A percentile compares a stretch with the other conserved stretches of the same genome.
Evolutionary conservation across 768 basidiomycete genomes (phyloP).

Genomic region (Gloeostereum incarnatum): DNA sequence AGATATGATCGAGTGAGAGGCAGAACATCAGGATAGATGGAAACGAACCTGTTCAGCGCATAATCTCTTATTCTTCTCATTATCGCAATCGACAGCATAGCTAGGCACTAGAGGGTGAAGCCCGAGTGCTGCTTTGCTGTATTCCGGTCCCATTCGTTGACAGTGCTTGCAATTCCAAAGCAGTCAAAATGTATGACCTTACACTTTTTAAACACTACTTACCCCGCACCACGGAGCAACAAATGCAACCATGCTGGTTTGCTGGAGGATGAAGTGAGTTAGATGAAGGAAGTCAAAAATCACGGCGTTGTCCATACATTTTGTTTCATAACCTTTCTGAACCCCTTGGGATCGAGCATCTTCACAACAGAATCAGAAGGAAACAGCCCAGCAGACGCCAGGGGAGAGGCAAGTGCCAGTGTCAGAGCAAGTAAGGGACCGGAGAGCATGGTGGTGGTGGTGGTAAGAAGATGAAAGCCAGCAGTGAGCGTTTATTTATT

Average conservation of each 20-base stretch:
- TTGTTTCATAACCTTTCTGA: slow-evolving; percentile 62
- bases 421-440: slow-evolving; percentile 22
- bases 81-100: slow-evolving; percentile 93
- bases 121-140: slow-evolving; percentile 69
- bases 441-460: slow-evolving; percentile 1
- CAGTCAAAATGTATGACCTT: too few species aligned
- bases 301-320: slow-evolving; percentile 53
- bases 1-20: background rate
- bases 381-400: slow-evolving; percentile 47
- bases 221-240: slow-evolving; percentile 95
- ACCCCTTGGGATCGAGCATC: slow-evolving; percentile 60
- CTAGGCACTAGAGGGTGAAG: slow-evolving; percentile 78
- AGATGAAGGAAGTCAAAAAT: background rate
- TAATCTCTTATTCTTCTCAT: slow-evolving; percentile 66
- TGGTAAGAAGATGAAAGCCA: background rate
- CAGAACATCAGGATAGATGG: background rate
- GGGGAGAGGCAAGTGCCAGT: slow-evolving; percentile 30
- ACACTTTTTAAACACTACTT: too few species aligned
- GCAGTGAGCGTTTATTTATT: background rate
- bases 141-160: slow-evolving; percentile 78
- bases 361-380: slow-evolving; percentile 54
- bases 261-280: slow-evolving; percentile 24
- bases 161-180: slow-evolving; percentile 50
- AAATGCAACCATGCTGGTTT: slow-evolving; percentile 77
- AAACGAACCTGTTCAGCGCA: slow-evolving; percentile 64